Percentiles rank a stretch among this genome's conserved stretches.
phyloP scores from a whole-genome alignment of 805 yeast species.

The Myxozyma udenii region DNA sequence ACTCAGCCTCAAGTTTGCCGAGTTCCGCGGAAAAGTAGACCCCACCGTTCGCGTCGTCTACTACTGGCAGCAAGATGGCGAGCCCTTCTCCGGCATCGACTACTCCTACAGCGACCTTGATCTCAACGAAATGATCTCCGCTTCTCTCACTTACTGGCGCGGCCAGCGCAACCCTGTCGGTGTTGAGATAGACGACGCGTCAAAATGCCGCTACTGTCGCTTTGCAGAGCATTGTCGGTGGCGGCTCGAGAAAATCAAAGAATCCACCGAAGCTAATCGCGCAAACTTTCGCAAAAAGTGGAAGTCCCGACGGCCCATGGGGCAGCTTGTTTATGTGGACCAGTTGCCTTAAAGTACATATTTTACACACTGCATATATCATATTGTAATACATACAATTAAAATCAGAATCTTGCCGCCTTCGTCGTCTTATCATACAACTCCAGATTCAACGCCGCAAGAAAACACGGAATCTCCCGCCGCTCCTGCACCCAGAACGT shows the following conservation, averaged over 20 bases:
- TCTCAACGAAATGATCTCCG: not conserved
- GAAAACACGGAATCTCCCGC: conserved; percentile 70
- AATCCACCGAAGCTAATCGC: conserved; percentile 15
- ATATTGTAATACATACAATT: not conserved
- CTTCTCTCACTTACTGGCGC: conserved; percentile 19
- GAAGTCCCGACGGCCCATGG: conserved; percentile 1
- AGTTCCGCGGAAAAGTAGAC: conserved; percentile 10
- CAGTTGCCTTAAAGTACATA: not conserved
- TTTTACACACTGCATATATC: not conserved
- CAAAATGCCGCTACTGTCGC: conserved; percentile 25
- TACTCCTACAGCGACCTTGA: conserved; percentile 11
- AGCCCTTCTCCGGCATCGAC: conserved; percentile 20
- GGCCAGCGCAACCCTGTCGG: conserved; percentile 27
- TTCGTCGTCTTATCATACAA: conserved; percentile 49
- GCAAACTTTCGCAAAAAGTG: conserved; percentile 9
- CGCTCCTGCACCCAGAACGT: conserved; percentile 65
- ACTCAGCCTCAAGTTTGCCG: conserved; percentile 7
- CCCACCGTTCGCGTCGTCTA: conserved; percentile 15
- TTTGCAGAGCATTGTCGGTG: conserved; percentile 21
- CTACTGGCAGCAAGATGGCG: conserved; percentile 18
- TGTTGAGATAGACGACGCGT: conserved; percentile 28
- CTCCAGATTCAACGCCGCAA: conserved; percentile 69
- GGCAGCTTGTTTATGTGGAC: conserved; percentile 7
- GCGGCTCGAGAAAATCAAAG: conserved; percentile 18
- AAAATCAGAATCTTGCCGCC: conserved; percentile 17